phyloP scores from a whole-genome alignment of 257 asterid species.

The Gentiana dahurica region DNA sequence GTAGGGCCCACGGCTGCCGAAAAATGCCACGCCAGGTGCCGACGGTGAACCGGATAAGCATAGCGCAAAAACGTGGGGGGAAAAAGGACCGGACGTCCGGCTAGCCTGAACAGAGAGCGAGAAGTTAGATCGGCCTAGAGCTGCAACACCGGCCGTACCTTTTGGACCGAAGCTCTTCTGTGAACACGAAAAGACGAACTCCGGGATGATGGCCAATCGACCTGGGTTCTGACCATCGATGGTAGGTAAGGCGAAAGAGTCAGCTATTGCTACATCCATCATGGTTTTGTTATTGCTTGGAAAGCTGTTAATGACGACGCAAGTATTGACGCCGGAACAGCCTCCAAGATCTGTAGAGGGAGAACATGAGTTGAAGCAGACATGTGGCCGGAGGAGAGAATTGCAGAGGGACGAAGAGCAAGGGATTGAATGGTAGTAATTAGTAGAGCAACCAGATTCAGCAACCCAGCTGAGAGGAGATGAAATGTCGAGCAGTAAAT shows the following conservation, averaged over 20 bases:
- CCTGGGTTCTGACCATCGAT: conserved; percentile 65
- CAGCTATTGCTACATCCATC: conserved; percentile 24
- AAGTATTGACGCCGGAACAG: conserved; percentile 21
- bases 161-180: conserved; percentile 19
- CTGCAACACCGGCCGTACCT: conserved; percentile 31
- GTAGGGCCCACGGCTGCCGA: conserved; percentile 47
- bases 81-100: conserved; percentile 9
- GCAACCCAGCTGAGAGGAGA: conserved; percentile 32
- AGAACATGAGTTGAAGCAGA: conserved; percentile 20
- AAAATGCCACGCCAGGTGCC: conserved; percentile 63
- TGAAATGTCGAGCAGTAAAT: conserved; percentile 41
- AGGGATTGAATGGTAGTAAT: conserved; percentile 17
- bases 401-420: conserved; percentile 32
- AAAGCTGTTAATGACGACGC: conserved; percentile 7
- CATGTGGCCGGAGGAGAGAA: conserved; percentile 21
- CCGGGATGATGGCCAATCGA: conserved; percentile 19
- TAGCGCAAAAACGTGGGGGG: conserved; percentile 28
- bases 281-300: conserved; percentile 6
- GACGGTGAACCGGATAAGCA: conserved; percentile 63
- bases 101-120: conserved; percentile 43
- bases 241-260: conserved; percentile 26
- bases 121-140: conserved; percentile 38
- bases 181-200: conserved; percentile 33
- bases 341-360: conserved; percentile 6
- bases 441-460: conserved; percentile 21